Base-by-base conservation (phyloP, 441 rosid species). In the Pelargonium fulgidum region DNA sequence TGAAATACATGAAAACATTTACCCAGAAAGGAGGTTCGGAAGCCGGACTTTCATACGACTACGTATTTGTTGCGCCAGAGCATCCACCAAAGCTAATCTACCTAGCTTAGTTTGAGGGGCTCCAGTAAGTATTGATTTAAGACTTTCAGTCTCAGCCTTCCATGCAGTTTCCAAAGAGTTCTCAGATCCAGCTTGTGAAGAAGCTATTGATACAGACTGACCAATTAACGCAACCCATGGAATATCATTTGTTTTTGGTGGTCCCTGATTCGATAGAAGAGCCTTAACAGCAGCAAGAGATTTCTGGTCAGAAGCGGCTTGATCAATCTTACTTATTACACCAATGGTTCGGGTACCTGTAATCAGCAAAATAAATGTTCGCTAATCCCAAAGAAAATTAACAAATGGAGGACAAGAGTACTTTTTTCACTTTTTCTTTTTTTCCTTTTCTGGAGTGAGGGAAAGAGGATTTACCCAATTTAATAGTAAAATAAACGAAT, bases 141-240 rank as follows among this genome's bases (percentile, higher is more conserved):
- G 82, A 80, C 95, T 93, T 78, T 89, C 98, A 74, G 83, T 89
- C 89, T 93, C 97, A 14, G 96, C 97, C 54, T 85, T 86, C 98
- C 98, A 89, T 56, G 98, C 98, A 70, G 92, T 89, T 83, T 93
- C 98, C 73, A 93, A 85, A 68, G 97, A 87, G 79, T 78, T 93
- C 75, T 93, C 97, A 44, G 89, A 70, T 19, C 84, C 80, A 73
- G 98, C 83, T 72, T 87, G 89, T 47, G 91, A 84, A 67, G 98
- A 83, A 65, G 95, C 91, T 11, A 93, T 91, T n/a, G 98, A 74
- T 56, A 93, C 97, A 58, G 98, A 88, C 73, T 93, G 98, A 29
- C 97, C 98, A 74, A 93, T 91, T 80, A 93, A 79, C 67, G 97
- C 98, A 83, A 91, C 91, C 98, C 98, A 93, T 7, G 88, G 94